Evolutionary conservation across 768 basidiomycete species (phyloP).

Genomic region (Daedaleopsis sinensis): DNA sequence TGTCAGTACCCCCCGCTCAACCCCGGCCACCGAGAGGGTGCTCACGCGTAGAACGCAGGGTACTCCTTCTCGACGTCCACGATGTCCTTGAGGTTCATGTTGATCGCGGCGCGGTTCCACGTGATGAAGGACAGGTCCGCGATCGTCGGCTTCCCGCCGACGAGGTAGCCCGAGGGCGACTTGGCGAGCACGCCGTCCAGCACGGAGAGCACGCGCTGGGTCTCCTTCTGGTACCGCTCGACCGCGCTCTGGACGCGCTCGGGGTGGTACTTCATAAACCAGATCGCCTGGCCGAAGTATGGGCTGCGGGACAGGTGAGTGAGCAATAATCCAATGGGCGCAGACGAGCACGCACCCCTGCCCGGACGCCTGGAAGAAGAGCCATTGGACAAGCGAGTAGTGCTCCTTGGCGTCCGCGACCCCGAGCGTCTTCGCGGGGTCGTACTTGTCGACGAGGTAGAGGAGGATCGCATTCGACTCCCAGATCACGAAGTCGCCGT

Average conservation of each 20-base stretch:
- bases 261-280: conserved; percentile 30
- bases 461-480: conserved; percentile 46
- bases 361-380: conserved; percentile 43
- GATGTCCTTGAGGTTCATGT: conserved; percentile 9
- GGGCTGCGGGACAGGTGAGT: conserved; percentile 18
- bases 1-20: neutral
- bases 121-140: conserved; percentile 31
- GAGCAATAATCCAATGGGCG: conserved; percentile 44
- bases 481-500: conserved; percentile 37
- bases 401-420: conserved; percentile 20
- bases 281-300: conserved; percentile 32
- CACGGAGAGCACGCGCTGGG: conserved; percentile 28
- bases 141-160: conserved; percentile 30
- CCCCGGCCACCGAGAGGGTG: neutral
- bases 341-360: conserved; percentile 41
- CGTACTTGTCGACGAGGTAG: conserved; percentile 48
- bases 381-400: conserved; percentile 40
- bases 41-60: conserved; percentile 23
- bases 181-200: conserved; percentile 33
- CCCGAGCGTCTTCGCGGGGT: conserved; percentile 40
- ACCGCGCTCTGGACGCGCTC: conserved; percentile 33
- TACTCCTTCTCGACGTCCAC: conserved; percentile 25
- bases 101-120: conserved; percentile 24
- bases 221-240: conserved; percentile 35
- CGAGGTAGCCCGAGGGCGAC: conserved; percentile 28